Evolutionary conservation across 805 yeast species (phyloP), one percentile per base, ranked within the genome.

Genomic region (Isabelozyma rhagii): DNA sequence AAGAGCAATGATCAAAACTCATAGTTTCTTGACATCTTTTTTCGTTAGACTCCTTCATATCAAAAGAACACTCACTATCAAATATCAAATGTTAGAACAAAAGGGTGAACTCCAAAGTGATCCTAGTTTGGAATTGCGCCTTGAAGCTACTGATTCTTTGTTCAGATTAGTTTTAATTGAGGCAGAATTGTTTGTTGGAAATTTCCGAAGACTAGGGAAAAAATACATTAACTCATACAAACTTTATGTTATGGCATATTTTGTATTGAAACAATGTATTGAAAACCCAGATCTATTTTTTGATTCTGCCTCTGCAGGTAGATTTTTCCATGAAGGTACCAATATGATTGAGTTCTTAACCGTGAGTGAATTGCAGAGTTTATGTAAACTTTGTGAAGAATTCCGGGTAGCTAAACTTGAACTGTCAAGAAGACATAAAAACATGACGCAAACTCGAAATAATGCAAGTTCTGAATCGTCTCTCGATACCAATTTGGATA

Each of bases 121-220:
- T 27, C 55, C 60, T 3, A 47, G 54, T 29, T 18, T 50, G n/a
- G 49, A 51, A 40, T 56, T 55, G 45, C 55, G 75, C 17, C 52
- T 66, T 11, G 68, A 67, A 34, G 69, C 67, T 2, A 59, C 69
- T 17, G 70, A 70, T 50, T 55, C 51, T 14, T 56, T 74, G 40
- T 70, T 72, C 49, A 59, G 56, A 11, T 57, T 67, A 38, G 62
- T 68, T 10, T 55, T 74, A 28, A 49, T 63, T 0, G 77, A 74
- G 47, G 71, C 77, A 1, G 78, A 73, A 45, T 56, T 72, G 7
- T 74, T 73, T 53, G 76, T 73, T 31, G 78, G 78, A 1, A 68
- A 70, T 52, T 74, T 74, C 58, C 44, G 72, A 21, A 64, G 63
- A 34, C 61, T 74, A 53, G 68, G 77, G 53, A 51, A 61, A 17